These are phyloP conservation scores for Hemileccinum rubropunctum DNA, from an alignment of 768 basidiomycete species.

Conservation along the genomic window DNA sequence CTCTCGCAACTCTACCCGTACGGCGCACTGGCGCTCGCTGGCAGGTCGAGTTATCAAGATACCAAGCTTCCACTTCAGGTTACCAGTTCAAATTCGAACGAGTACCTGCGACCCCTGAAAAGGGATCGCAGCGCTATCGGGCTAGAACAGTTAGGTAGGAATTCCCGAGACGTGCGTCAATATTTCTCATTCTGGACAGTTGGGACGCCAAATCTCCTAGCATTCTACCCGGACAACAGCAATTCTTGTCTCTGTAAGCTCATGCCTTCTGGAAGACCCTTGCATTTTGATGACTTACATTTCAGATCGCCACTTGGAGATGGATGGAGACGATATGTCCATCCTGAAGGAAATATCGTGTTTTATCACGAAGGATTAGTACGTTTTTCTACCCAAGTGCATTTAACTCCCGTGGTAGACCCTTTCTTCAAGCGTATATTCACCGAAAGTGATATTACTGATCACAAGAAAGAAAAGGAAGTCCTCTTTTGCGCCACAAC, in stretches of 20 bases:
- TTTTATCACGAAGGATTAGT: neutral
- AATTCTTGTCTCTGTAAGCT: slow-evolving; percentile 9
- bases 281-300: neutral
- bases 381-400: too few relatives aligned
- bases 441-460: slow-evolving; percentile 10
- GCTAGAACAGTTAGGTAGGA: slow-evolving; percentile 1
- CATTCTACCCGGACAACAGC: slow-evolving; percentile 8
- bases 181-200: neutral
- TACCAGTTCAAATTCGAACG: neutral
- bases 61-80: neutral
- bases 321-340: slow-evolving; percentile 3
- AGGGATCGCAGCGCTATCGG: slow-evolving; percentile 11
- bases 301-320: neutral
- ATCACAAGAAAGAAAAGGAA: neutral
- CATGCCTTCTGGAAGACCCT: neutral
- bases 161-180: too few relatives aligned
- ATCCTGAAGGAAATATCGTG: neutral
- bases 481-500: slow-evolving; percentile 2
- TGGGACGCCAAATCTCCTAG: neutral
- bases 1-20: slow-evolving; percentile 8
- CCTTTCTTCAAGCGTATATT: slow-evolving; percentile 10
- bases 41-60: neutral
- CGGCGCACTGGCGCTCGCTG: neutral
- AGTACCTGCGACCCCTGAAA: slow-evolving; percentile 5
- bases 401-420: neutral